A percentile compares a stretch with the other conserved stretches of the same genome.
Evolutionary conservation across 768 basidiomycete genomes (phyloP).

Genomic region (Hebeloma cylindrosporum): DNA sequence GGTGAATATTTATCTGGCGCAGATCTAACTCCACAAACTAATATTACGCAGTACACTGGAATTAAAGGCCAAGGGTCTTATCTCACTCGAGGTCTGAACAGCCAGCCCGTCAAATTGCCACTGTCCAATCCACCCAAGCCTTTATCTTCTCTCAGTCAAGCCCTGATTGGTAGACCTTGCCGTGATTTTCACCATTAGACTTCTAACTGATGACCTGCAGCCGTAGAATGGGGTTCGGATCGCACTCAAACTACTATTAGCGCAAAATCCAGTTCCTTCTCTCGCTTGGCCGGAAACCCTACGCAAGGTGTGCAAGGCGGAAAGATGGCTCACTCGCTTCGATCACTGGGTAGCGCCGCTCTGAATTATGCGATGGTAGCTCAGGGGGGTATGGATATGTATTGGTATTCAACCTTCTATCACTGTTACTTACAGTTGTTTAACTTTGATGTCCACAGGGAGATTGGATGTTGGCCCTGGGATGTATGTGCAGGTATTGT

Average conservation of each 20-base stretch:
- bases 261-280: slow-evolving; percentile 66
- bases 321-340: slow-evolving; percentile 81
- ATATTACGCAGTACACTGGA: slow-evolving; percentile 62
- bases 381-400: slow-evolving; percentile 84
- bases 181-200: neutral
- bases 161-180: slow-evolving; percentile 56
- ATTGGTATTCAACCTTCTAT: slow-evolving; percentile 57
- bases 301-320: slow-evolving; percentile 63
- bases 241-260: slow-evolving; percentile 51
- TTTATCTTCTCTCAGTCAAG: slow-evolving; percentile 65
- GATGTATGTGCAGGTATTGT: slow-evolving; percentile 91
- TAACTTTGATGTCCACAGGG: slow-evolving; percentile 42
- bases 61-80: slow-evolving; percentile 79
- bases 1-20: slow-evolving; percentile 37
- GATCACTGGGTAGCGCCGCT: slow-evolving; percentile 83
- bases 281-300: slow-evolving; percentile 72
- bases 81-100: slow-evolving; percentile 49
- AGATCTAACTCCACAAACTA: neutral
- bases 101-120: slow-evolving; percentile 59
- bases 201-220: slow-evolving; percentile 31
- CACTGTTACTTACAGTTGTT: neutral
- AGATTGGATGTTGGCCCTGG: slow-evolving; percentile 84
- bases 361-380: slow-evolving; percentile 84
- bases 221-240: slow-evolving; percentile 89
- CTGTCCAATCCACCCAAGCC: slow-evolving; percentile 59